These are phyloP conservation scores for Venturia effusa DNA, from an alignment of 2,329 filamentous ascomycete species.

Conservation along the genomic window DNA sequence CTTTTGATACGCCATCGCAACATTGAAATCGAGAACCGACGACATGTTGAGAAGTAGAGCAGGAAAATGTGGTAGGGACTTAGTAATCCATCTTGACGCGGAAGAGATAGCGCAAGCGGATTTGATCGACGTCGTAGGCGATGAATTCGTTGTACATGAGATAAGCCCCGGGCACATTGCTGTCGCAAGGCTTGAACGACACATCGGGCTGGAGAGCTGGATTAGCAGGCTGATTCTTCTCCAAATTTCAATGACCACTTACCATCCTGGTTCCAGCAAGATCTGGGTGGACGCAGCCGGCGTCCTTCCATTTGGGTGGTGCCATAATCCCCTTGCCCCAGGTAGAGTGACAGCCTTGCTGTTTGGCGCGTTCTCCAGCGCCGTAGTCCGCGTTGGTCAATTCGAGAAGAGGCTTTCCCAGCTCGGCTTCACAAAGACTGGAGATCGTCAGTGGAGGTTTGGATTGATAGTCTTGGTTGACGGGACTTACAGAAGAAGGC, in stretches of 20 bases:
- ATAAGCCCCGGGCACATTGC: slow-evolving; percentile 33
- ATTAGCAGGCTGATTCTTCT: slow-evolving; percentile 16
- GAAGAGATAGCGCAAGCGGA: slow-evolving; percentile 60
- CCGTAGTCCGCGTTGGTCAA: slow-evolving; percentile 46
- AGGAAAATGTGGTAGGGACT: neutral
- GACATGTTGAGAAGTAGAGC: neutral
- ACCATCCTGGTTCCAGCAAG: slow-evolving; percentile 63
- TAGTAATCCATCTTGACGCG: slow-evolving; percentile 36
- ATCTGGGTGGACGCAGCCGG: slow-evolving; percentile 49
- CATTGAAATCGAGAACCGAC: neutral
- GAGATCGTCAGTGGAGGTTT: neutral
- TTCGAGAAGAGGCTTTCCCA: slow-evolving; percentile 64
- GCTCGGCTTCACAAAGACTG: slow-evolving; percentile 66
- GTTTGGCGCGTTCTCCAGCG: slow-evolving; percentile 53
- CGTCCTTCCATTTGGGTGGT: slow-evolving; percentile 67
- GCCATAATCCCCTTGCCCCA: slow-evolving; percentile 57
- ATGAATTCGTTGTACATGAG: slow-evolving; percentile 67
- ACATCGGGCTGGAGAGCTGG: slow-evolving; percentile 35
- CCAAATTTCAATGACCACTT: slow-evolving; percentile 20
- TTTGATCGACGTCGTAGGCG: slow-evolving; percentile 57
- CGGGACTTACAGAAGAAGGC: slow-evolving; percentile 47
- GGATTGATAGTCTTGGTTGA: neutral
- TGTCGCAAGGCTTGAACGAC: slow-evolving; percentile 35
- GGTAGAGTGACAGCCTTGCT: slow-evolving; percentile 52
- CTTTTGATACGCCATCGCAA: neutral